A percentile compares a stretch with the other conserved stretches of the same genome.
phyloP scores from a whole-genome alignment of 192 early-diverging fungal genomes.

The Spinellus fusiger region DNA sequence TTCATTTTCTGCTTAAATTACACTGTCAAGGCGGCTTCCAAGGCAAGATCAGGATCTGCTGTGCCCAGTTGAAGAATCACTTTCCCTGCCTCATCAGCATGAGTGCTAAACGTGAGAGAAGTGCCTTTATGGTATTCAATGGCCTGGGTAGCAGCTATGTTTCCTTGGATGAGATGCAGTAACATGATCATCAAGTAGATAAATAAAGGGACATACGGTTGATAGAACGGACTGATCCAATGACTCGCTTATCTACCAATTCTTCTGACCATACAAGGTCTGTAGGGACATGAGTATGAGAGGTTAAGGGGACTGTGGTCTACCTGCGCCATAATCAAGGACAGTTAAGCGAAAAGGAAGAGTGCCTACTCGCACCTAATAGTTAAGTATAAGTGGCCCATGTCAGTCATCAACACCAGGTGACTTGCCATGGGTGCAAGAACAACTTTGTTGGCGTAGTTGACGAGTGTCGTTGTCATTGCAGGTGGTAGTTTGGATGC shows the following conservation, averaged over 20 bases:
- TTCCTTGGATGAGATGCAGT: neutral
- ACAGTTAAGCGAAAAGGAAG: slow-evolving; percentile 84
- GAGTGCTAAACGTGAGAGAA: slow-evolving; percentile 64
- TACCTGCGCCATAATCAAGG: slow-evolving; percentile 84
- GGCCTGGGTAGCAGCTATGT: slow-evolving; percentile 54
- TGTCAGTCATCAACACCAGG: neutral
- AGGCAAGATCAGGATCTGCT: slow-evolving; percentile 75
- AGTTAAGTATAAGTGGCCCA: neutral
- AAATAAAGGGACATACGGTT: slow-evolving; percentile 48
- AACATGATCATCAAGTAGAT: neutral
- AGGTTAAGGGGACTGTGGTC: neutral
- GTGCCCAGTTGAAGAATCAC: slow-evolving; percentile 95
- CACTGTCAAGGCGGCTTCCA: slow-evolving; percentile 79
- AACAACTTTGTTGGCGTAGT: slow-evolving; percentile 59
- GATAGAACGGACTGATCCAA: slow-evolving; percentile 62
- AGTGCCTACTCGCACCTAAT: slow-evolving; percentile 74
- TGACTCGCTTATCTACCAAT: slow-evolving; percentile 82
- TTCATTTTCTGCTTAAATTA: slow-evolving; percentile 30
- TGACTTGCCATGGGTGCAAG: slow-evolving; percentile 96
- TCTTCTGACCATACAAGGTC: slow-evolving; percentile 90
- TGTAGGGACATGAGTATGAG: slow-evolving; percentile 12
- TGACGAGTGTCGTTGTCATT: slow-evolving; percentile 8
- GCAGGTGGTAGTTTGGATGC: neutral
- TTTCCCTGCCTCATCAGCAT: slow-evolving; percentile 64
- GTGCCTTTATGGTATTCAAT: slow-evolving; percentile 71